phyloP scores from a whole-genome alignment of 768 basidiomycete genomes.

The Lyophyllum semitale region DNA sequence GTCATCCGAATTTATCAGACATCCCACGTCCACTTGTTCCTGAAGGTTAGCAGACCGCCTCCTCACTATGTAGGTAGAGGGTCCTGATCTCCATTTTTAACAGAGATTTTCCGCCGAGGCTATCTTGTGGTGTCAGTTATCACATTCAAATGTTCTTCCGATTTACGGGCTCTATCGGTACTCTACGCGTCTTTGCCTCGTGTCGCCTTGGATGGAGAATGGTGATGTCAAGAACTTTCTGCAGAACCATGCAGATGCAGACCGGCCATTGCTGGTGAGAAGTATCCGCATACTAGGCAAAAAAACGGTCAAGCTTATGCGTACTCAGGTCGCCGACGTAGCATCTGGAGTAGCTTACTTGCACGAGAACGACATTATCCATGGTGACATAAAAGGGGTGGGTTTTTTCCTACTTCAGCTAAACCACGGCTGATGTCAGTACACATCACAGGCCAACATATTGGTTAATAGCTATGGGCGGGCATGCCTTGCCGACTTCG shows the following conservation, averaged over 20 bases:
- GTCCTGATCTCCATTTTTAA: not conserved
- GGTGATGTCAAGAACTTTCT: conserved; percentile 30
- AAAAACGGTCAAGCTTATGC: not conserved
- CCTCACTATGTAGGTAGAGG: no score
- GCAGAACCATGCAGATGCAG: conserved; percentile 8
- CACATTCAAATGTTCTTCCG: conserved; percentile 27
- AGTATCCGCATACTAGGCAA: not conserved
- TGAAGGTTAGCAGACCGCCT: not conserved
- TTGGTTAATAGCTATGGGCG: conserved; percentile 16
- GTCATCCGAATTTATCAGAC: conserved; percentile 15
- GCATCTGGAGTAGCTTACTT: conserved; percentile 33
- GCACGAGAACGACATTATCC: conserved; percentile 37
- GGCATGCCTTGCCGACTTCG: conserved; percentile 19
- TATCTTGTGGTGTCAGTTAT: conserved; percentile 11
- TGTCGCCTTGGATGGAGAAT: conserved; percentile 39
- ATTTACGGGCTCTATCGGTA: conserved; percentile 32
- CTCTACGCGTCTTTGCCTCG: conserved; percentile 27
- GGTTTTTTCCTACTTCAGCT: not conserved
- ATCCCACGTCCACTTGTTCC: conserved; percentile 1
- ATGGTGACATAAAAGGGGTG: conserved; percentile 51
- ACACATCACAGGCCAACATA: conserved; percentile 21
- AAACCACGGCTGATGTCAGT: not conserved
- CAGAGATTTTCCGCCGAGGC: conserved; percentile 10
- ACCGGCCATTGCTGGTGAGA: not conserved
- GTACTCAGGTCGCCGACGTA: conserved; percentile 29